Percentiles rank a stretch among this genome's conserved stretches.
Evolutionary conservation across 805 yeast species (phyloP).

Genomic region (Schwanniomyces vanrijiae): DNA sequence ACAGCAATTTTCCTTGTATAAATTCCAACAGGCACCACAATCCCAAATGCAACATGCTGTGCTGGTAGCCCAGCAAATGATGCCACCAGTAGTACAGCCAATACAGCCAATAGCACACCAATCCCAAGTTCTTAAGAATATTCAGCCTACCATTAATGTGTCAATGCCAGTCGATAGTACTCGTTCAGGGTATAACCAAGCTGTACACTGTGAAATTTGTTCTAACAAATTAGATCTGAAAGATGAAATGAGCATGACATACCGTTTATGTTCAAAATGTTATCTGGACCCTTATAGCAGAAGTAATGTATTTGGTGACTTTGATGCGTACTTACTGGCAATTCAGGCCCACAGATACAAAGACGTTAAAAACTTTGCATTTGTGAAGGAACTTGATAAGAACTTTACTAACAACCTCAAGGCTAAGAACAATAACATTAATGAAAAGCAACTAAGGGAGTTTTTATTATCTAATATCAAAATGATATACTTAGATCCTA

Average conservation of each 20-base stretch:
- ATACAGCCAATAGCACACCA: slow-evolving; percentile 5
- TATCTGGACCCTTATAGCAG: slow-evolving; percentile 28
- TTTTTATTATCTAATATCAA: slow-evolving; percentile 33
- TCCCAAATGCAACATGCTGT: slow-evolving; percentile 1
- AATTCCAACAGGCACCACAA: slow-evolving; percentile 7
- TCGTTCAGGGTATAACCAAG: slow-evolving; percentile 6
- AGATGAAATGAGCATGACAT: slow-evolving; percentile 23
- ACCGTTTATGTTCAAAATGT: slow-evolving; percentile 28
- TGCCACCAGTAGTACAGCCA: slow-evolving; percentile 6
- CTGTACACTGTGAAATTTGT: slow-evolving; percentile 28
- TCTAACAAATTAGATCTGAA: slow-evolving; percentile 18
- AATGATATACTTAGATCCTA: slow-evolving; percentile 38
- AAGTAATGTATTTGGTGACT: slow-evolving; percentile 26
- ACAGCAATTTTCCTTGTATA: slow-evolving; percentile 11
- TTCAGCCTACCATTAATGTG: slow-evolving; percentile 16
- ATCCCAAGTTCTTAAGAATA: slow-evolving; percentile 2
- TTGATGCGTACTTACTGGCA: slow-evolving; percentile 24
- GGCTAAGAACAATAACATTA: slow-evolving; percentile 18
- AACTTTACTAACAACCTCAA: slow-evolving; percentile 20
- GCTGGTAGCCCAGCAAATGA: slow-evolving; percentile 5
- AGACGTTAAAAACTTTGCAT: slow-evolving; percentile 15
- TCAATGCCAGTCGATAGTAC: slow-evolving; percentile 11
- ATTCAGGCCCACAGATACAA: slow-evolving; percentile 13
- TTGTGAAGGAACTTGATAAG: slow-evolving; percentile 20
- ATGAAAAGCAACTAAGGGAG: slow-evolving; percentile 36